A percentile compares a stretch with the other conserved stretches of the same genome.
phyloP scores from a whole-genome alignment of 768 basidiomycete species.

The Royoungia palumana region DNA sequence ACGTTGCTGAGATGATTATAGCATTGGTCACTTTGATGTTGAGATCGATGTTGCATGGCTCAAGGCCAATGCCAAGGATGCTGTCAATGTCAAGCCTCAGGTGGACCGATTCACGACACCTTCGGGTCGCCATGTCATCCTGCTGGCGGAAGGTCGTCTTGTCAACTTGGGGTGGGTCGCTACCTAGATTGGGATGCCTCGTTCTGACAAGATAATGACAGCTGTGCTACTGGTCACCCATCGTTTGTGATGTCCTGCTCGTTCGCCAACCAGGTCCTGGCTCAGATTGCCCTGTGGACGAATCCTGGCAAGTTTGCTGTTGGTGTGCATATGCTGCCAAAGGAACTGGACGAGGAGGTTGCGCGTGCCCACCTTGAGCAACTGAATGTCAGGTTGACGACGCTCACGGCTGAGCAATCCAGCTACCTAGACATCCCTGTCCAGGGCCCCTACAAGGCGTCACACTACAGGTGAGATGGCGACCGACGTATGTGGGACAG shows the following conservation, averaged over 20 bases:
- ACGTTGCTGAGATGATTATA: conserved; percentile 27
- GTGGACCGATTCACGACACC: conserved; percentile 97
- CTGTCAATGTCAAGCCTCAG: conserved; percentile 95
- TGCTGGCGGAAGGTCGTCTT: conserved; percentile 97
- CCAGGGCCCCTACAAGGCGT: conserved; percentile 75
- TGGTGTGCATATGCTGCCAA: conserved; percentile 98
- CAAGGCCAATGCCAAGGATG: conserved; percentile 83
- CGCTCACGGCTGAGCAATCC: conserved; percentile 69
- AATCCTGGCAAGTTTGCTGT: conserved; percentile 88
- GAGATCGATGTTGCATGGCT: conserved; percentile 99
- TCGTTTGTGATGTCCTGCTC: conserved; percentile 99
- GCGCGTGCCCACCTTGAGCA: conserved; percentile 92
- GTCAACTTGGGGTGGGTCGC: conserved; percentile 87
- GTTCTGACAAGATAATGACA: conserved; percentile 25
- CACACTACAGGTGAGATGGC: conserved; percentile 56
- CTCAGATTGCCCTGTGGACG: conserved; percentile 98
- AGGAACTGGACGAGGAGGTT: conserved; percentile 98
- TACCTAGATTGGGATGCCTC: neutral
- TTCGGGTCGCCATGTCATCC: conserved; percentile 90
- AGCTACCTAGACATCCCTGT: conserved; percentile 88
- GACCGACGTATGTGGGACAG: neutral
- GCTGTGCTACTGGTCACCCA: conserved; percentile 97
- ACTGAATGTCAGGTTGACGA: conserved; percentile 92
- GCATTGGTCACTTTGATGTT: conserved; percentile 84
- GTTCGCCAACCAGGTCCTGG: conserved; percentile 97